phyloP scores from a whole-genome alignment of 768 basidiomycete species.

The Psilocybe subaeruginosa region DNA sequence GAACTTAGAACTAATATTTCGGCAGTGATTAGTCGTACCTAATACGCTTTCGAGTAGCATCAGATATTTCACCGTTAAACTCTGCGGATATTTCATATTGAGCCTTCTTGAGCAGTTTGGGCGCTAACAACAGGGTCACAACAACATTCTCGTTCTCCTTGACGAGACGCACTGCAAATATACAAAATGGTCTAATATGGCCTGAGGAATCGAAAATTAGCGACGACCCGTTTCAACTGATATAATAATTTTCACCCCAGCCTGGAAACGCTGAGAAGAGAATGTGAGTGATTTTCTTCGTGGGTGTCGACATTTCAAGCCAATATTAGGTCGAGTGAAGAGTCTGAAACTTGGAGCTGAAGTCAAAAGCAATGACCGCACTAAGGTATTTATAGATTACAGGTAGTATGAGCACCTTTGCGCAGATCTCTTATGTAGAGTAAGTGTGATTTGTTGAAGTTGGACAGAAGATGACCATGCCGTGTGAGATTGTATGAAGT shows the following conservation, averaged over 20 bases:
- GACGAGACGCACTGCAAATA: constrained; percentile 7
- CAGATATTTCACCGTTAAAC: background rate
- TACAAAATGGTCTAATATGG: constrained; percentile 7
- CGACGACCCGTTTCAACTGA: too few relatives aligned
- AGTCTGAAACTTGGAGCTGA: too few relatives aligned
- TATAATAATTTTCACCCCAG: background rate
- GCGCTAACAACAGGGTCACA: background rate
- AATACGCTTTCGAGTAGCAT: background rate
- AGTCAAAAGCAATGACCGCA: too few relatives aligned
- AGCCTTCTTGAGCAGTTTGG: constrained; percentile 3
- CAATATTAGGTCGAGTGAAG: too few relatives aligned
- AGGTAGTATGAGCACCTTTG: too few relatives aligned
- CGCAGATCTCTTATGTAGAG: too few relatives aligned
- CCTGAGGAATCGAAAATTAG: background rate
- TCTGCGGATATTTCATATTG: constrained; percentile 2
- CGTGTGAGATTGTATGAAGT: too few relatives aligned
- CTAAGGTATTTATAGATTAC: too few relatives aligned
- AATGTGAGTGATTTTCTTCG: background rate
- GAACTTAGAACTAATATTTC: background rate
- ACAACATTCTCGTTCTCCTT: constrained; percentile 7
- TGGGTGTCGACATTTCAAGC: background rate
- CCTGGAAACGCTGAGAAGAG: constrained; percentile 1
- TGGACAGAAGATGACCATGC: too few relatives aligned
- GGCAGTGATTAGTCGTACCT: background rate
- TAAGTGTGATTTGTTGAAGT: too few relatives aligned